Conservation (phyloP, 2,329 filamentous ascomycete genomes). For the Scopulariopsis brevicaulis region DNA sequence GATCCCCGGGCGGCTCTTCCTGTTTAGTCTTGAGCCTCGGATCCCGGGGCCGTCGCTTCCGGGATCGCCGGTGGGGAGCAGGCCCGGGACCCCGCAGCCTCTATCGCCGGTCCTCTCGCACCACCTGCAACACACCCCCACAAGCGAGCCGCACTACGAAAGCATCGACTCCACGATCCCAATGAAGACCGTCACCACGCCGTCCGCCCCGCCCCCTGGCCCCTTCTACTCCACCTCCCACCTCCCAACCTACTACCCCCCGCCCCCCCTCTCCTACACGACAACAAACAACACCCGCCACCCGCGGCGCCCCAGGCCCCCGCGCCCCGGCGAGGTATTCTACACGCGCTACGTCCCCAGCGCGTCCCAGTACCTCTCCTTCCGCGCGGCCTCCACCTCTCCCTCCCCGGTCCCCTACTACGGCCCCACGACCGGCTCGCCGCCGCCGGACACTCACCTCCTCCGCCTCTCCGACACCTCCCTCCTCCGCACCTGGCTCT, state of each 20-base stretch:
- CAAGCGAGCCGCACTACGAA: conserved; percentile 18
- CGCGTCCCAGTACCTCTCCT: conserved; percentile 73
- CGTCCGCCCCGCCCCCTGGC: conserved; percentile 35
- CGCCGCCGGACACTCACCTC: conserved; percentile 10
- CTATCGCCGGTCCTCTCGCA: conserved; percentile 26
- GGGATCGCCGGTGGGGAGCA: not conserved
- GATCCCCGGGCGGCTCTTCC: conserved; percentile 72
- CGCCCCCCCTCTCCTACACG: conserved; percentile 69
- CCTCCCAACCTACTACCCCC: conserved; percentile 84
- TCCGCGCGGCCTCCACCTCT: conserved; percentile 69
- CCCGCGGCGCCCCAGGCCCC: conserved; percentile 77
- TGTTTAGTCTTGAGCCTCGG: conserved; percentile 68
- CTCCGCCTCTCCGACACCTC: conserved; percentile 34
- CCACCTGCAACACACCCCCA: not conserved
- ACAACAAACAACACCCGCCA: conserved; percentile 72
- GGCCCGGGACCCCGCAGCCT: conserved; percentile 19
- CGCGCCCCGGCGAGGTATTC: conserved; percentile 81
- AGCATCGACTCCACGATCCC: conserved; percentile 21
- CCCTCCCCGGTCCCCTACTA: conserved; percentile 50
- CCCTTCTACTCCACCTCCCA: conserved; percentile 77
- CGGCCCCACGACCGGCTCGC: conserved; percentile 39
- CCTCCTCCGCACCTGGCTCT: conserved; percentile 80
- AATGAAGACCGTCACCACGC: conserved; percentile 15
- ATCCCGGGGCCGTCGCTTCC: conserved; percentile 8
- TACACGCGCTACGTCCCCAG: conserved; percentile 82